These are phyloP conservation scores for Nadsonia commutata DNA, from an alignment of 1,139 yeast genomes.

Conservation along the genomic window DNA sequence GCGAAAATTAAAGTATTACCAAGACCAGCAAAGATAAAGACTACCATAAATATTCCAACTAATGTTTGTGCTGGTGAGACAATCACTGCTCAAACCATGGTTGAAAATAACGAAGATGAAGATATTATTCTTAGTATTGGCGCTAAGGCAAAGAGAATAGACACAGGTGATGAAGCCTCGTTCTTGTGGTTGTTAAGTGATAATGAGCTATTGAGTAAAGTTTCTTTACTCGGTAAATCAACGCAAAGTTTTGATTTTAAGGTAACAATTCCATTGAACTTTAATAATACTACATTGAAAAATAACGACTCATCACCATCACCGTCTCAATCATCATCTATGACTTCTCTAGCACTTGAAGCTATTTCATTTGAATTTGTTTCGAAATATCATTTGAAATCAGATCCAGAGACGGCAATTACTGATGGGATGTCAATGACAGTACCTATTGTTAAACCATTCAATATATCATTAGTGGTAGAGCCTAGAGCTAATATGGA, in stretches of 20 bases:
- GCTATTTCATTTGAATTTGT: slow-evolving; percentile 15
- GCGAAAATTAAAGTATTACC: slow-evolving; percentile 13
- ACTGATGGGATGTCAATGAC: slow-evolving; percentile 14
- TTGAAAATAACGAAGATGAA: slow-evolving; percentile 19
- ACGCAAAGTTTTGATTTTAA: neutral
- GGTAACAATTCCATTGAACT: neutral
- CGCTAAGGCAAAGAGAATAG: slow-evolving; percentile 11
- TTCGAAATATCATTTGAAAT: slow-evolving; percentile 15
- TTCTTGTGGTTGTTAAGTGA: neutral
- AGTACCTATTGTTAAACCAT: slow-evolving; percentile 20
- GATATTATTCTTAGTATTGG: slow-evolving; percentile 13
- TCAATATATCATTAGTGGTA: slow-evolving; percentile 22
- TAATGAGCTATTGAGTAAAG: neutral
- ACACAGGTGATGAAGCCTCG: slow-evolving; percentile 8
- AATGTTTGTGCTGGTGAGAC: slow-evolving; percentile 20
- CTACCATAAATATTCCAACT: slow-evolving; percentile 11
- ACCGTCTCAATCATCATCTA: too few species aligned
- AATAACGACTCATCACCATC: too few species aligned
- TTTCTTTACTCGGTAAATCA: neutral
- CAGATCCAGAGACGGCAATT: slow-evolving; percentile 16
- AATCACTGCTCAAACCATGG: slow-evolving; percentile 10
- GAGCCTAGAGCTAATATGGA: slow-evolving; percentile 19
- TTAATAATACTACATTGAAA: too few species aligned
- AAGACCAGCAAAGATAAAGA: slow-evolving; percentile 17
- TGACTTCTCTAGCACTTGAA: neutral